A percentile compares a stretch with the other conserved stretches of the same genome.
Evolutionary conservation across 345 rosid species (phyloP).

Genomic region (Citropsis articulata): DNA sequence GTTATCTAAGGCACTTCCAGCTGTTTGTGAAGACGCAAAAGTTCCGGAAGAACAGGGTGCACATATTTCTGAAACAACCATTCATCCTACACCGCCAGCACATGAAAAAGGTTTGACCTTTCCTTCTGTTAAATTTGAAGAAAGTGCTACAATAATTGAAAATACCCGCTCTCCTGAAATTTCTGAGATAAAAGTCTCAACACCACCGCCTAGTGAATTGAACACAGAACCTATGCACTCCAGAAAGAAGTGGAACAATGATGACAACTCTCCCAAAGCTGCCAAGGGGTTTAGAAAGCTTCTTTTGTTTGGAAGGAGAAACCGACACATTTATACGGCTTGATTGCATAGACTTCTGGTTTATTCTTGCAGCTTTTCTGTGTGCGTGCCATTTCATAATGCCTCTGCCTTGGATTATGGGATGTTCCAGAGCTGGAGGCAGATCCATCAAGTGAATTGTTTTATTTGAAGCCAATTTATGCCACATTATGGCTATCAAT

Average conservation of each 20-base stretch:
- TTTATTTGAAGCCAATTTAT: not conserved
- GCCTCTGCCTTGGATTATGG: slow-evolving; percentile 6
- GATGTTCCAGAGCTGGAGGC: slow-evolving; percentile 10
- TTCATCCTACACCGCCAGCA: slow-evolving; percentile 30
- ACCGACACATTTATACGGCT: slow-evolving; percentile 16
- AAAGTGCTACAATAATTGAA: slow-evolving; percentile 18
- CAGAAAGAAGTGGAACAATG: slow-evolving; percentile 88
- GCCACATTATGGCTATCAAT: slow-evolving; percentile 4
- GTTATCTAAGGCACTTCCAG: slow-evolving; percentile 27
- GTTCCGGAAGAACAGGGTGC: slow-evolving; percentile 19
- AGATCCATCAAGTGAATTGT: not conserved
- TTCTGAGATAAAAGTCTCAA: slow-evolving; percentile 60
- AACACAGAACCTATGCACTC: slow-evolving; percentile 45
- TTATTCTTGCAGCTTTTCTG: slow-evolving; percentile 16
- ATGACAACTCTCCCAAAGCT: slow-evolving; percentile 65
- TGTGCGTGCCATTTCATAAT: slow-evolving; percentile 9
- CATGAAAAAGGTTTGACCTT: slow-evolving; percentile 32
- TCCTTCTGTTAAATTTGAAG: slow-evolving; percentile 35
- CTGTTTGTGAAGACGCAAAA: slow-evolving; percentile 28
- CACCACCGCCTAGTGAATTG: slow-evolving; percentile 55
- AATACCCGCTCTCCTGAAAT: slow-evolving; percentile 28
- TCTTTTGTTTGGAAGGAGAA: slow-evolving; percentile 76
- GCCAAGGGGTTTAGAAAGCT: slow-evolving; percentile 87
- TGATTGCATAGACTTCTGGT: slow-evolving; percentile 14
- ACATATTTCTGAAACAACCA: slow-evolving; percentile 25